A percentile compares a stretch with the other conserved stretches of the same genome.
phyloP scores from a whole-genome alignment of 495 filamentous ascomycete species.

The Neurospora sp. region DNA sequence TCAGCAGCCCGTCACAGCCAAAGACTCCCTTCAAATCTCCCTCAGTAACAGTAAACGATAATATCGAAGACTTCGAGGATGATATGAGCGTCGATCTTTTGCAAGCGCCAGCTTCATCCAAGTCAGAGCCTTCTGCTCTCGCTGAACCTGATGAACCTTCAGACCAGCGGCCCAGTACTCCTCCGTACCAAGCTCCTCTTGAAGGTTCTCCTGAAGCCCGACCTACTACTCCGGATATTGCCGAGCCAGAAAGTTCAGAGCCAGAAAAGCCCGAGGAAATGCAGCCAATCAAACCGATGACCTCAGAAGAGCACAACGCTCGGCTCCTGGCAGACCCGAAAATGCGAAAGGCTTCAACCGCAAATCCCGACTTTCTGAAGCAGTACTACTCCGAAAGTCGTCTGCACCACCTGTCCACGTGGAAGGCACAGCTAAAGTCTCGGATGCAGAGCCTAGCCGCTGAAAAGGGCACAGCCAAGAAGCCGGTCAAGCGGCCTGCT shows the following conservation, averaged over 20 bases:
- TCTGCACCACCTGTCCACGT: slow-evolving; percentile 86
- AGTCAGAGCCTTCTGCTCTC: background rate
- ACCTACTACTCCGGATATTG: background rate
- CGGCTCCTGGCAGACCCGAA: slow-evolving; percentile 69
- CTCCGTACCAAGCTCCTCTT: background rate
- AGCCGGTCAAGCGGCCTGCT: slow-evolving; percentile 31
- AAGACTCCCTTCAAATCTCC: background rate
- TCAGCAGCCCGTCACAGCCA: slow-evolving; percentile 18
- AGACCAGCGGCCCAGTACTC: background rate
- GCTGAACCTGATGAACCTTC: background rate
- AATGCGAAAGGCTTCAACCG: slow-evolving; percentile 74
- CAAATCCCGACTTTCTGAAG: slow-evolving; percentile 83
- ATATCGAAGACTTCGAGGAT: slow-evolving; percentile 12
- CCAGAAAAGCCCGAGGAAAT: slow-evolving; percentile 9
- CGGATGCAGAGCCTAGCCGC: slow-evolving; percentile 68
- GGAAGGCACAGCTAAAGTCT: slow-evolving; percentile 89
- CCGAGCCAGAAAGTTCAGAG: background rate
- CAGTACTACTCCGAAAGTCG: slow-evolving; percentile 92
- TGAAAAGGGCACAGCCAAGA: slow-evolving; percentile 39
- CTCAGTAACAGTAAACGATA: background rate
- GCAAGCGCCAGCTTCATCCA: background rate
- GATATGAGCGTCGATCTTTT: slow-evolving; percentile 15
- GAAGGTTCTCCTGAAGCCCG: background rate
- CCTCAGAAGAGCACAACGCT: slow-evolving; percentile 86
- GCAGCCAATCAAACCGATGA: slow-evolving; percentile 36